Base-by-base conservation (phyloP, 2,329 filamentous ascomycete genomes). In the Zymoseptoria crescenta region DNA sequence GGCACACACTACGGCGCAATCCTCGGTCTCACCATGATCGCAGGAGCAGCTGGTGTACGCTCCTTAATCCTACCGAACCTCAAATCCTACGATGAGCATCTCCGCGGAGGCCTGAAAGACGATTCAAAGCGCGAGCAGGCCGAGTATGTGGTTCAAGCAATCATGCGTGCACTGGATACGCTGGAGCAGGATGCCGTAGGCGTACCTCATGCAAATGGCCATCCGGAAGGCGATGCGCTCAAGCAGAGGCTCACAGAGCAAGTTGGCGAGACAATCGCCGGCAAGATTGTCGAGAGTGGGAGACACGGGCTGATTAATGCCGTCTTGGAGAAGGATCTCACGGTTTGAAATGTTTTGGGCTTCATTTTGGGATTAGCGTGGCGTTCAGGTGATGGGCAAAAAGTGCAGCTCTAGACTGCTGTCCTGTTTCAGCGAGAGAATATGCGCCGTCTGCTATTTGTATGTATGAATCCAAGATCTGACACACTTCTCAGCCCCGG, bases 1-100 rank as follows among this genome's bases (percentile, higher is more conserved):
- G 85, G 89, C 1, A 87, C 93, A 1, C 89, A 96, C 69, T 99
- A 94, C 71, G 94, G 94, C 51, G 91, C 93, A 6, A 82, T 99
- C 21, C 83, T 86, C 29, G 93, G 92, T 1, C 79, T 99, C 2
- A 81, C 87, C 1, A 85, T 87, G 1, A 87, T 95, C 24, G 91
- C 91, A 27, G 91, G 86, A 8, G 69, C 79, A 0, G 84, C 87
- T 60, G 83, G 84, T 21, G 79, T 88, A n/a, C 77, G 82, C 20
- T 80, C 82, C 52, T 75, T 89, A 4, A 79, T 90, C 49, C 67
- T 89, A 20, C 86, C 86, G 0, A 89, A 88, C 63, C 75, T 89
- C 24, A 81, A 80, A 59, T 78, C 82, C 0, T 89, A 87, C 68
- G 83, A 87, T 55, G 79, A 79, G 19, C 76, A 87, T 9, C 74